A percentile compares a stretch with the other conserved stretches of the same genome.
These are phyloP conservation scores for Russula griseocarnosa DNA, from an alignment of 768 basidiomycete species.

Conservation along the genomic window DNA sequence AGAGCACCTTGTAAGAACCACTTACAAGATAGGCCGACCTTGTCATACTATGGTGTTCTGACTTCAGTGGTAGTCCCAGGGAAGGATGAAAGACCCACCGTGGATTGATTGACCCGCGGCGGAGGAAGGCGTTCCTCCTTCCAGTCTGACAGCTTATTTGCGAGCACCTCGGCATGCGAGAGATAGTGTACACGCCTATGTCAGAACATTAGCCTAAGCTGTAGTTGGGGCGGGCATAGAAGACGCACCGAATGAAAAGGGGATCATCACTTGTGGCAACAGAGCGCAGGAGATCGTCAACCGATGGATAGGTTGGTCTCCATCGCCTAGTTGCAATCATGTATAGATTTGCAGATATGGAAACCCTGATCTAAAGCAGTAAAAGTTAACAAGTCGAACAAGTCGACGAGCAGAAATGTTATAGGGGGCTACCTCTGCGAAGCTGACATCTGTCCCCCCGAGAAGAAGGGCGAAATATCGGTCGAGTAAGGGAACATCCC, in stretches of 20 bases:
- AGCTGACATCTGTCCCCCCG: slow-evolving; percentile 72
- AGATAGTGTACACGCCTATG: slow-evolving; percentile 54
- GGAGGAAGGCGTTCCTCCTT: slow-evolving; percentile 76
- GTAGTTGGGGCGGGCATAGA: not conserved
- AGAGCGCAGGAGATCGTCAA: slow-evolving; percentile 19
- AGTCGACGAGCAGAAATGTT: not conserved
- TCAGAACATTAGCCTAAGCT: slow-evolving; percentile 8
- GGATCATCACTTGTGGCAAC: slow-evolving; percentile 22
- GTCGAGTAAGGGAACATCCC: slow-evolving; percentile 64
- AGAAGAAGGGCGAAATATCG: slow-evolving; percentile 68
- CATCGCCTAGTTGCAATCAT: slow-evolving; percentile 26
- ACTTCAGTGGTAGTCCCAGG: slow-evolving; percentile 12
- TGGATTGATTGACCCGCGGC: slow-evolving; percentile 80
- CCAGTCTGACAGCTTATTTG: slow-evolving; percentile 60
- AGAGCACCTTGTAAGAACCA: slow-evolving; percentile 16
- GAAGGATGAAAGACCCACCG: slow-evolving; percentile 39
- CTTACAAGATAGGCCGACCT: slow-evolving; percentile 79
- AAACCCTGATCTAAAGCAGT: slow-evolving; percentile 14
- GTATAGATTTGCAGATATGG: slow-evolving; percentile 22
- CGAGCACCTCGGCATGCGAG: slow-evolving; percentile 52
- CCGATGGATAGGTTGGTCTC: slow-evolving; percentile 23
- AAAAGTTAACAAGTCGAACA: not conserved
- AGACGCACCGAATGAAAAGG: slow-evolving; percentile 23
- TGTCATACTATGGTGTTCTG: slow-evolving; percentile 61
- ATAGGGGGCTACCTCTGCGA: slow-evolving; percentile 62